Base-by-base conservation (phyloP, 2,329 filamentous ascomycete genomes). In the Saccharata proteae region DNA sequence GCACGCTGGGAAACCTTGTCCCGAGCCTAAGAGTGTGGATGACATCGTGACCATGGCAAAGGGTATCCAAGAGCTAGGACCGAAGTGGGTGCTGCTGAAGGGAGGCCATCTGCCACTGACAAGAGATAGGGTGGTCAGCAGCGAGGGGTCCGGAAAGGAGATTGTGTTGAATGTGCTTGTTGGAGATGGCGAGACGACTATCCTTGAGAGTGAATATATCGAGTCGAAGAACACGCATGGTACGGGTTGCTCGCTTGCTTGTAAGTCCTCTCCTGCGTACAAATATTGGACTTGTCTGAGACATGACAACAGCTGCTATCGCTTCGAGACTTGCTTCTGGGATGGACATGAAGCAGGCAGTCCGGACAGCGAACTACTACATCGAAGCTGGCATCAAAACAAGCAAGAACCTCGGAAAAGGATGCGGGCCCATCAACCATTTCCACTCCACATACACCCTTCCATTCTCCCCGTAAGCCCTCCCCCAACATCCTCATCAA, bases 231-330 rank as follows among this genome's bases (percentile, higher is more conserved):
- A 88, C 48, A 96, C 88, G 0, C 90, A 98, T 47, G 90, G 90
- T 1, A 96, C 90, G 0, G 90, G 90, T 4, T 98, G 90, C 50
- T 92, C 85, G 7, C 67, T 96, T 37, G 90, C 90, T 23, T 93
- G 77, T 81, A 55, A 61, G 75, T 64, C 6, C n/a, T 12, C 9
- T 4, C 15, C 16, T 8, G n/a, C 7, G 12, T 12, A 4, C n/a
- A 15, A 10, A 6, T 8, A 11, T 3, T 31, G 3, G 5, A 15
- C 6, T 6, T 19, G 8, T 24, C 12, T 11, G 10, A 8, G 16
- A 10, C 13, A 18, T 13, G 17, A 17, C 19, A 6, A 21, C 6
- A 76, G 75, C 80, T 38, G 79, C 80, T 3, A 80, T 86, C 44
- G 75, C 80, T 2, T 77, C 77, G n/a, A 79, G 80, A 38, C 54